Conservation (phyloP, 208 protist species). For the Trypanosoma platydactyli region DNA sequence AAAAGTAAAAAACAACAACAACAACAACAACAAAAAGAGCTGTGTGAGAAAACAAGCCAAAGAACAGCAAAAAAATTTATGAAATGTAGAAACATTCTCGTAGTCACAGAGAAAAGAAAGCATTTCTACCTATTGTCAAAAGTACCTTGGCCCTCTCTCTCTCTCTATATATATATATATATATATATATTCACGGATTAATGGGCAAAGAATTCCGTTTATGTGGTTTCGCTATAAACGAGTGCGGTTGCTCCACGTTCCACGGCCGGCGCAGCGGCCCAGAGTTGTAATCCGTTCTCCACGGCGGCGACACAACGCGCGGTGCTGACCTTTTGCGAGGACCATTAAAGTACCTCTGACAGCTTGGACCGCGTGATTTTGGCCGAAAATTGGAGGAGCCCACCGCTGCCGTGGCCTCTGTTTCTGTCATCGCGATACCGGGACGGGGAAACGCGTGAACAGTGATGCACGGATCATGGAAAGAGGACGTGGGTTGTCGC, state of each 20-base stretch:
- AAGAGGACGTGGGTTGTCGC: background rate
- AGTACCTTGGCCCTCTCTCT: background rate
- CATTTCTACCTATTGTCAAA: background rate
- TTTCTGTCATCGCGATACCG: background rate
- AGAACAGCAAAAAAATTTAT: too few relatives aligned
- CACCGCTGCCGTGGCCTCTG: background rate
- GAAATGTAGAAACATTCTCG: too few relatives aligned
- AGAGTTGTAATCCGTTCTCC: conserved; percentile 72
- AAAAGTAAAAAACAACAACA: conserved; percentile 12
- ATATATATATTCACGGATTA: background rate
- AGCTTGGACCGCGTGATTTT: conserved; percentile 12
- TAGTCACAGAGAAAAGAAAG: too few relatives aligned
- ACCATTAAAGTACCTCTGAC: background rate
- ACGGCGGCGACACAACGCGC: conserved; percentile 53
- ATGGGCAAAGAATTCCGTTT: conserved; percentile 1
- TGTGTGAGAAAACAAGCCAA: too few relatives aligned
- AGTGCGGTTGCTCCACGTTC: conserved; percentile 54
- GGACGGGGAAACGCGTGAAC: conserved; percentile 21
- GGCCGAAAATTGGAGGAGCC: too few relatives aligned
- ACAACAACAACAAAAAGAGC: background rate
- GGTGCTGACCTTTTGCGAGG: conserved; percentile 12
- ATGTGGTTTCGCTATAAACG: conserved; percentile 22
- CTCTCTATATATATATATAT: too few relatives aligned
- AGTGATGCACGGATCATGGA: conserved; percentile 32
- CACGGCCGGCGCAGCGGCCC: conserved; percentile 49